Evolutionary conservation across 371 early-diverging fungal genomes (phyloP), one percentile per base, ranked within the genome.

Genomic region (Mortierella sp.): DNA sequence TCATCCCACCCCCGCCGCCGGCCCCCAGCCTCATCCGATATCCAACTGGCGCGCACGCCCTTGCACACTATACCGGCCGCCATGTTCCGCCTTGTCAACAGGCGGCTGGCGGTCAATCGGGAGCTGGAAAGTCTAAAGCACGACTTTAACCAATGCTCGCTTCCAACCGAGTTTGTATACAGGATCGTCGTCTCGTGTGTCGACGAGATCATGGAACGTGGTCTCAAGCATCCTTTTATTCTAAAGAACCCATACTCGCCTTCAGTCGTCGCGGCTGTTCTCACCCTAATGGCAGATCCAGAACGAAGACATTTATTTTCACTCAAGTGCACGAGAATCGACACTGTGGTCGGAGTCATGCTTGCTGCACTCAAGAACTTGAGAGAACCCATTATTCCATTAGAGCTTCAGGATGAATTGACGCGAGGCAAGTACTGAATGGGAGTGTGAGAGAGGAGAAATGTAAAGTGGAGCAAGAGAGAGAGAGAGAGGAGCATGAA

Each of bases 31-130:
- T 50, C 21, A 7, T 50, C 16, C 1, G 57, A 37, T 19, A 29
- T 55, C 19, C 19, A 25, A 23, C 15, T 26, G n/a, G 19, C 14
- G 19, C 28, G 14, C 23, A 55, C 55, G 14, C 50, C 21, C 50
- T 5, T 21, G 3, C 21, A 50, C 55, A 25, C 55, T 4, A 15
- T 15, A 14, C 19, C 15, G 15, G 14, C 26, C 28, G 26, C 14
- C n/a, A 76, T 76, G 77, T 72, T 76, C 58, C 77, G 77, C 4
- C 66, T 76, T 7, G 77, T 71, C 56, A 71, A 76, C 37, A 76
- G 47, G 53, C 72, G 72, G 48, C 23, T 72, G n/a, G 72, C 72
- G 44, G 62, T 55, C 47, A 68, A 68, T 62, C 67, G 72, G 43
- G 77, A 72, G 44, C 45, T 71, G 12, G 72, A 72, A 30, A 65